Evolutionary conservation across 2,329 filamentous ascomycete species (phyloP), one percentile per base, ranked within the genome.

Genomic region (Endoconidiophora polonica): DNA sequence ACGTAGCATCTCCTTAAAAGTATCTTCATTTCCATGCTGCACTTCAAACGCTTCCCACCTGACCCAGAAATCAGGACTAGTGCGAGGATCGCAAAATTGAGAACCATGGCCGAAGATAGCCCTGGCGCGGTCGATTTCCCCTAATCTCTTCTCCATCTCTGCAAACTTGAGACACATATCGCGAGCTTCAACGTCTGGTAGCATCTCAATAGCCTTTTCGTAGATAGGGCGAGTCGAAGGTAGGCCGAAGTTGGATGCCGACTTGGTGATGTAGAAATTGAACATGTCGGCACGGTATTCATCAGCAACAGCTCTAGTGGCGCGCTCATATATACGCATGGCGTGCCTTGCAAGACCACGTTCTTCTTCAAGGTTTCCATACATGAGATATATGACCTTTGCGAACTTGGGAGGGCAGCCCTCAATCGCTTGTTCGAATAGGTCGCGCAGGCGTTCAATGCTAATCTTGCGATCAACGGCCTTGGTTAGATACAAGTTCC

Each of bases 131-230:
- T 98, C 91, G 62, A 98, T 93, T 62, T 95, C 87, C 55, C 88
- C 88, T 4, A 95, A 69, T 26, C 87, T 72, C 58, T 88, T 79
- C 68, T 95, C 87, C 87, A 94, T 94, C 59, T 95, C 87, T 2
- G 91, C 91, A 61, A 98, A 98, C 62, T 95, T 96, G 62, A 98
- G 78, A 66, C 91, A 98, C 91, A 98, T 98, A 58, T 91, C 85
- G 61, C 88, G 86, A 5, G 90, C 91, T 65, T 96, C 91, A 55
- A 73, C 77, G 64, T 98, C 91, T 0, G 93, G 90, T 36, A 98
- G 71, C n/a, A 87, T 84, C 9, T 86, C 81, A 57, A 98, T 94
- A 37, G 91, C 90, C 51, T 88, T 81, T 67, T 98, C 91, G 69
- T 98, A 98, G 58, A 98, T 98, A 0, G 86, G 82, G 47, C 91